Conservation (phyloP, 2,329 filamentous ascomycete genomes). For the Septoria petroselini region DNA sequence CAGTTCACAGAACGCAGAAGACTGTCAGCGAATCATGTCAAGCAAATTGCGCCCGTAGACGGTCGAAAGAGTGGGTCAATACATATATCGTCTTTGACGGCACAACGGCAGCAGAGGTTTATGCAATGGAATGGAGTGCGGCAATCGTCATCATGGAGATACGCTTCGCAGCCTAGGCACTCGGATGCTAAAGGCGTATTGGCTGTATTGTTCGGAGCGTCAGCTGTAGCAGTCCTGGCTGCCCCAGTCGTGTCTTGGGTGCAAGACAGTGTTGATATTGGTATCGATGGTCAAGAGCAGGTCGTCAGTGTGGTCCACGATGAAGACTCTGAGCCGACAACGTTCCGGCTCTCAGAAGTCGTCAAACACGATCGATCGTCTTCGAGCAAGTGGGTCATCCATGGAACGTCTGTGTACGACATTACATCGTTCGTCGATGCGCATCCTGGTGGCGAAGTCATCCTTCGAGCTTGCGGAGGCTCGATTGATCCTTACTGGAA, state of each 20-base stretch:
- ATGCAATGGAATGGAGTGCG: constrained; percentile 21
- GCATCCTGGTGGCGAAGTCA: constrained; percentile 67
- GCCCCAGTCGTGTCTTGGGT: constrained; percentile 22
- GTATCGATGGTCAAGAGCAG: constrained; percentile 2
- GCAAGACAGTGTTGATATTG: constrained; percentile 10
- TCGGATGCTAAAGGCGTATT: constrained; percentile 23
- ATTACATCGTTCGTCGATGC: constrained; percentile 66
- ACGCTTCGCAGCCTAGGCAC: constrained; percentile 16
- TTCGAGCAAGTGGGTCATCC: constrained; percentile 61
- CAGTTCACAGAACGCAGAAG: constrained; percentile 10
- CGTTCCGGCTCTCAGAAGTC: constrained; percentile 33
- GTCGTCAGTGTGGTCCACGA: background rate
- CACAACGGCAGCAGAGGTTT: constrained; percentile 17
- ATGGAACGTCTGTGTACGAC: constrained; percentile 64
- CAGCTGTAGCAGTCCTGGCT: constrained; percentile 25
- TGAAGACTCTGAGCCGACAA: constrained; percentile 1
- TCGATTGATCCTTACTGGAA: constrained; percentile 67
- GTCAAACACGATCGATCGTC: constrained; percentile 43
- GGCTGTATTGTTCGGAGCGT: constrained; percentile 23
- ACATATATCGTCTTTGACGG: constrained; percentile 5
- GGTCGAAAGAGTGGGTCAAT: constrained; percentile 19
- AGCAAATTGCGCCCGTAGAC: constrained; percentile 24
- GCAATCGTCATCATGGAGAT: constrained; percentile 19
- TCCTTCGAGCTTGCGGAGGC: constrained; percentile 62
- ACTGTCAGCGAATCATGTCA: constrained; percentile 19